A percentile compares a stretch with the other conserved stretches of the same genome.
Conservation (phyloP, 2,329 filamentous ascomycete species). For the Aspergillus chevalieri region DNA sequence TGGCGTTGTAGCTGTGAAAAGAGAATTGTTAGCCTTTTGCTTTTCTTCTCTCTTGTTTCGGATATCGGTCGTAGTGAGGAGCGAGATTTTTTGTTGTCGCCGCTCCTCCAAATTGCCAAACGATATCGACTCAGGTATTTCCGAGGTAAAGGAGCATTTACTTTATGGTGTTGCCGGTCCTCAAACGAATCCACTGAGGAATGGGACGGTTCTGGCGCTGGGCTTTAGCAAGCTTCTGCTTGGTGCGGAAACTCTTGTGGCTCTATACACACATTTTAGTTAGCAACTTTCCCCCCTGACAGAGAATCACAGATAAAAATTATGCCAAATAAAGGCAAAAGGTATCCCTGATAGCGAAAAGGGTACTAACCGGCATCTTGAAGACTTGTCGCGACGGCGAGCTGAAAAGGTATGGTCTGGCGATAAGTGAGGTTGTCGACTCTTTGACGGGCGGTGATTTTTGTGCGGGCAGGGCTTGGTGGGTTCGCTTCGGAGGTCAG, state of each 20-base stretch:
- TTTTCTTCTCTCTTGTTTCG: not conserved
- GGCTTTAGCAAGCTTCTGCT: conserved; percentile 99
- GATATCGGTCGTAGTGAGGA: too few species aligned
- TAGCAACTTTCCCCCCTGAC: conserved; percentile 1
- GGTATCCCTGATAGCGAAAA: not conserved
- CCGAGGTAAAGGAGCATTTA: conserved; percentile 49
- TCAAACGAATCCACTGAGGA: conserved; percentile 98
- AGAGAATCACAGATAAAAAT: not conserved
- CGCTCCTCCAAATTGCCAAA: not conserved
- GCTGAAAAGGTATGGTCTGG: conserved; percentile 29
- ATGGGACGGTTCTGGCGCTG: conserved; percentile 99
- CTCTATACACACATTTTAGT: conserved; percentile 52
- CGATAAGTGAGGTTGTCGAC: conserved; percentile 29
- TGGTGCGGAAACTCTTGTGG: conserved; percentile 99
- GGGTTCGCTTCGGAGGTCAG: conserved; percentile 34
- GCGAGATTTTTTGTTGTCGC: too few species aligned
- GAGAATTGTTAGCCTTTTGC: conserved; percentile 1
- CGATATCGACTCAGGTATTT: not conserved
- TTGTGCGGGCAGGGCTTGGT: conserved; percentile 38
- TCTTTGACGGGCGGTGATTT: conserved; percentile 29
- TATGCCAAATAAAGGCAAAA: not conserved
- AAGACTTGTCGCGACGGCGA: conserved; percentile 39
- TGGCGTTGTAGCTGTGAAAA: conserved; percentile 87
- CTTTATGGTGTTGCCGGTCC: conserved; percentile 99
- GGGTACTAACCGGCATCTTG: conserved; percentile 51